Conservation (phyloP, 768 basidiomycete genomes). For the Podaxis mareebaensis region DNA sequence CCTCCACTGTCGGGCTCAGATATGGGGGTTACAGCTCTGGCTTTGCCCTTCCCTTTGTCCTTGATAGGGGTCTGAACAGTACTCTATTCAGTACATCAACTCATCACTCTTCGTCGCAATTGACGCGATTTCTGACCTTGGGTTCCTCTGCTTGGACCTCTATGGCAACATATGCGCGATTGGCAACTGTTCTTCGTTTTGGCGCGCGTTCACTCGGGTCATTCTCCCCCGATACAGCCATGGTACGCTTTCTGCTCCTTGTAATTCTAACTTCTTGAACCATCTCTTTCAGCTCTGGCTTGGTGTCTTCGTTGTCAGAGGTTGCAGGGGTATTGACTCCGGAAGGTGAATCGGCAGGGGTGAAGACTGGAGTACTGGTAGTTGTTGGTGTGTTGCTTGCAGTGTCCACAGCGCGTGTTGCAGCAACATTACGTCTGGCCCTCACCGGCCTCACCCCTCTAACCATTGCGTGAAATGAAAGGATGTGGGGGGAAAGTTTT, state of each 20-base stretch:
- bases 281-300: conserved; percentile 21
- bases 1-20: conserved; percentile 38
- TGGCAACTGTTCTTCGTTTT: conserved; percentile 38
- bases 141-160: conserved; percentile 24
- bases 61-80: conserved; percentile 15
- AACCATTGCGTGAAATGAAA: conserved; percentile 10
- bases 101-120: background rate
- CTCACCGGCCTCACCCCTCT: conserved; percentile 1
- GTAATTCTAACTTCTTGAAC: conserved; percentile 14
- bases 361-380: conserved; percentile 52
- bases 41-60: conserved; percentile 41
- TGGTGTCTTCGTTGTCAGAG: conserved; percentile 38
- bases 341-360: conserved; percentile 42
- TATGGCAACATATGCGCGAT: conserved; percentile 36
- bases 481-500: conserved; percentile 8
- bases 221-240: conserved; percentile 27
- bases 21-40: conserved; percentile 24
- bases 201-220: conserved; percentile 24
- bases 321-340: conserved; percentile 54
- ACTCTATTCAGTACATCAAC: conserved; percentile 16
- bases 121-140: conserved; percentile 22
- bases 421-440: background rate
- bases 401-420: background rate
- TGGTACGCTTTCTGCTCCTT: conserved; percentile 26
- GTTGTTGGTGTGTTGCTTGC: conserved; percentile 35